Conservation (phyloP, 306 rosid genomes). For the Prosopis cineraria region DNA sequence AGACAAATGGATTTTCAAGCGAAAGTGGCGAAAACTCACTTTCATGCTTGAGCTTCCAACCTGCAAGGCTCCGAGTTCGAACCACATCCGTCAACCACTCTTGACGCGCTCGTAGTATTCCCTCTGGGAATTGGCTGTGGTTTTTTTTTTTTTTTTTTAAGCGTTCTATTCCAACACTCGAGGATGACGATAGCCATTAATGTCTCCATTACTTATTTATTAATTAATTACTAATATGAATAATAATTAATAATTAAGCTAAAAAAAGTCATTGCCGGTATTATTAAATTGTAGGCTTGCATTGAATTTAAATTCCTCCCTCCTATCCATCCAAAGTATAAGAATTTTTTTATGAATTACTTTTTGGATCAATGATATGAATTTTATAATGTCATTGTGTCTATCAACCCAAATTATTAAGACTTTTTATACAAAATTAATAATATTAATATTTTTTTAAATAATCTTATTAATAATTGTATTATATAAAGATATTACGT, state of each 20-base stretch:
- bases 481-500: too few species aligned
- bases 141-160: too few species aligned
- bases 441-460: too few species aligned
- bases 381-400: too few species aligned
- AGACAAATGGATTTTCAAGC: slow-evolving; percentile 35
- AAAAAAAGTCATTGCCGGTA: background rate
- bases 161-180: background rate
- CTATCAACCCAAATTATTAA: too few species aligned
- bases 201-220: background rate
- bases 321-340: too few species aligned
- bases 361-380: too few species aligned
- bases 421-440: too few species aligned
- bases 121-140: too few species aligned
- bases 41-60: slow-evolving; percentile 27
- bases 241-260: too few species aligned
- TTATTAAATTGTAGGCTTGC: background rate
- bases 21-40: slow-evolving; percentile 37
- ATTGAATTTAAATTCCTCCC: background rate
- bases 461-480: too few species aligned
- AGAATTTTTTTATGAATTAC: too few species aligned
- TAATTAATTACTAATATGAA: background rate
- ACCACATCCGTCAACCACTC: background rate
- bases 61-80: slow-evolving; percentile 20
- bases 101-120: background rate
- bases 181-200: slow-evolving; percentile 7